These are phyloP conservation scores for Aschersonia sp. DNA, from an alignment of 2,329 filamentous ascomycete genomes.

Conservation along the genomic window DNA sequence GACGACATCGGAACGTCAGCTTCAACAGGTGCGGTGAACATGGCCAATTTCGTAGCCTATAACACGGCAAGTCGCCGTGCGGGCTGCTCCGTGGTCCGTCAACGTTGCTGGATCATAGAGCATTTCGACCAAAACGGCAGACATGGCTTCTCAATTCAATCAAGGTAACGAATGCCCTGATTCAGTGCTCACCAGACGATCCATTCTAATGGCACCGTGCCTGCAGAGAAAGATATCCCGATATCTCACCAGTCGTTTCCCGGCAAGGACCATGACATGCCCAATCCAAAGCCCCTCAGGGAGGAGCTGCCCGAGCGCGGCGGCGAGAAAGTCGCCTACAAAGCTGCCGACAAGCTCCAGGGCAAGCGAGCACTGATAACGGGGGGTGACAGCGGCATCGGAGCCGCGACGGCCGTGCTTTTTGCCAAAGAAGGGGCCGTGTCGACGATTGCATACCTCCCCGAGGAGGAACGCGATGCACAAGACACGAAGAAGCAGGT, in stretches of 20 bases:
- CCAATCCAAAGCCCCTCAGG: slow-evolving; percentile 4
- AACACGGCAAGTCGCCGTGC: too few relatives aligned
- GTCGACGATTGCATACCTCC: slow-evolving; percentile 57
- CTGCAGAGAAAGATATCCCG: slow-evolving; percentile 14
- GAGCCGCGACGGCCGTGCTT: slow-evolving; percentile 52
- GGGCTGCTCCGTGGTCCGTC: too few relatives aligned
- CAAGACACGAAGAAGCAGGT: slow-evolving; percentile 58
- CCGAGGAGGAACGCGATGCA: slow-evolving; percentile 63
- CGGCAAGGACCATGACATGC: slow-evolving; percentile 9
- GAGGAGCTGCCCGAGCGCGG: slow-evolving; percentile 18
- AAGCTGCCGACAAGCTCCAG: slow-evolving; percentile 59
- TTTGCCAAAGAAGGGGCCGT: slow-evolving; percentile 73
- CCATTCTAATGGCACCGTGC: too few relatives aligned
- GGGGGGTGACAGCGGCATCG: slow-evolving; percentile 37
- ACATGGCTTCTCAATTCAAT: neutral
- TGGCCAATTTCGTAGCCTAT: too few relatives aligned
- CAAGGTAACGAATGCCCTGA: neutral
- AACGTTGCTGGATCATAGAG: too few relatives aligned
- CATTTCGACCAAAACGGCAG: too few relatives aligned
- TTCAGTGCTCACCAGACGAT: neutral
- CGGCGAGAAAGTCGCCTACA: slow-evolving; percentile 45
- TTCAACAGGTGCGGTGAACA: too few relatives aligned
- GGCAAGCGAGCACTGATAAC: slow-evolving; percentile 69
- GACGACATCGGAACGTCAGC: neutral
- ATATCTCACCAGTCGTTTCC: slow-evolving; percentile 9